These are phyloP conservation scores for Phytophthora idaei DNA, from an alignment of 352 stramenopile species.

Conservation along the genomic window DNA sequence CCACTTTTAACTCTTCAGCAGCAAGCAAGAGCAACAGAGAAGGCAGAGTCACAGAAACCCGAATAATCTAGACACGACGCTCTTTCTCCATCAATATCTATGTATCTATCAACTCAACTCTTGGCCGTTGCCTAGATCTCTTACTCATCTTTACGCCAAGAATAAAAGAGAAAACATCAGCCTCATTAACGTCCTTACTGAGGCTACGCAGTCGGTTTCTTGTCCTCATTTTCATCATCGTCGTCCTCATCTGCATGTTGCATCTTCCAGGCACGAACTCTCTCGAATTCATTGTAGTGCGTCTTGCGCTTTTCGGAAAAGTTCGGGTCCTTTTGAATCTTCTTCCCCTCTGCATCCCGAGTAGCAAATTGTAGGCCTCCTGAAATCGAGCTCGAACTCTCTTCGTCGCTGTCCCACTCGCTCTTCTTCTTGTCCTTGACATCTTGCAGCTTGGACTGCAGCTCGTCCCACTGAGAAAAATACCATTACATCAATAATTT, in stretches of 20 bases:
- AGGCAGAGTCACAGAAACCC: too few species aligned
- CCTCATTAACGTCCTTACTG: slow-evolving; percentile 8
- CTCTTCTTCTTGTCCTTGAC: slow-evolving; percentile 59
- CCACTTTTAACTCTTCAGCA: slow-evolving; percentile 49
- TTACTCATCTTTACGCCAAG: too few species aligned
- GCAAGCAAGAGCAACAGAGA: too few species aligned
- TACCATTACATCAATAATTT: neutral
- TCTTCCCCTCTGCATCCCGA: slow-evolving; percentile 64
- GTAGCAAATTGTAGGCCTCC: slow-evolving; percentile 37
- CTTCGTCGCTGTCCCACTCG: slow-evolving; percentile 65
- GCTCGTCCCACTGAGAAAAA: slow-evolving; percentile 61
- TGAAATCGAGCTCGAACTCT: slow-evolving; percentile 23
- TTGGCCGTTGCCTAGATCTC: too few species aligned
- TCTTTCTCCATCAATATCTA: slow-evolving; percentile 23
- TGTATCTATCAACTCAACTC: slow-evolving; percentile 25
- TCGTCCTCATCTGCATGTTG: slow-evolving; percentile 52
- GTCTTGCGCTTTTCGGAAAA: slow-evolving; percentile 79
- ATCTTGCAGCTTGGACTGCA: slow-evolving; percentile 67
- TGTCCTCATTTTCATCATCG: slow-evolving; percentile 38
- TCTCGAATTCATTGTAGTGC: slow-evolving; percentile 88
- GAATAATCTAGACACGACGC: slow-evolving; percentile 2
- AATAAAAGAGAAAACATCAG: slow-evolving; percentile 8
- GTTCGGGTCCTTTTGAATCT: slow-evolving; percentile 65
- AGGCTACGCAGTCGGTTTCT: slow-evolving; percentile 9
- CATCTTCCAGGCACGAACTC: slow-evolving; percentile 72